A percentile compares a stretch with the other conserved stretches of the same genome.
phyloP scores from a whole-genome alignment of 1,284 basidiomycete species.

The Stygiomarasmius scandens region DNA sequence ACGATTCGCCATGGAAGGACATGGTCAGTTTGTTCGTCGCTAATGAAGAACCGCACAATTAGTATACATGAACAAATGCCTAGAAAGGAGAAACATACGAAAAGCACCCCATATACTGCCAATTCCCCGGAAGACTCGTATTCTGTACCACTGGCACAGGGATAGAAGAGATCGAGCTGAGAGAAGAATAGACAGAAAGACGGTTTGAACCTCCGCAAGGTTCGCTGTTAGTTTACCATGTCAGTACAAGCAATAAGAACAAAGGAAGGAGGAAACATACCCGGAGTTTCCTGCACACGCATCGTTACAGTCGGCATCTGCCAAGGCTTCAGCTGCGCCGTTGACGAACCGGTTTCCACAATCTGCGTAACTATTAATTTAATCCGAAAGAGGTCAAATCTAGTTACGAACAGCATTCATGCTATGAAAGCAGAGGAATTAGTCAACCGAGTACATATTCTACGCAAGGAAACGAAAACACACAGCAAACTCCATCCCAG shows the following conservation, averaged over 20 bases:
- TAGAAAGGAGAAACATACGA: slow-evolving; percentile 49
- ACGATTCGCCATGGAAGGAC: slow-evolving; percentile 66
- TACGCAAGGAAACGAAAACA: too few relatives aligned
- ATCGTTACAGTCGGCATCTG: slow-evolving; percentile 62
- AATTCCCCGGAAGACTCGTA: slow-evolving; percentile 60
- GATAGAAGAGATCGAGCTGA: slow-evolving; percentile 51
- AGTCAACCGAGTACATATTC: too few relatives aligned
- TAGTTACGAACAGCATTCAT: slow-evolving; percentile 64
- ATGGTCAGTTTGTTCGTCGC: too few relatives aligned
- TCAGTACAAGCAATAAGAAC: too few relatives aligned
- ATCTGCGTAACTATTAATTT: too few relatives aligned
- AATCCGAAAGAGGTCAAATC: too few relatives aligned
- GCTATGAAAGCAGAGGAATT: slow-evolving; percentile 18
- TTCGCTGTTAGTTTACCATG: too few relatives aligned
- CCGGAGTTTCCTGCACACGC: slow-evolving; percentile 64
- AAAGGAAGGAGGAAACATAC: slow-evolving; percentile 46
- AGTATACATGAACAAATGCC: too few relatives aligned
- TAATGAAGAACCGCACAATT: too few relatives aligned
- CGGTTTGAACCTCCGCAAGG: slow-evolving; percentile 71
- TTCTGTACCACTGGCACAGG: slow-evolving; percentile 62
- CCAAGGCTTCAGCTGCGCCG: slow-evolving; percentile 50
- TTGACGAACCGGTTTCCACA: slow-evolving; percentile 64
- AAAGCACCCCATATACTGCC: slow-evolving; percentile 68
- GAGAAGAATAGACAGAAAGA: slow-evolving; percentile 65
- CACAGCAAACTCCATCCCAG: slow-evolving; percentile 46